These are phyloP conservation scores for Pseudogymnoascus sp. DNA, from an alignment of 2,329 filamentous ascomycete genomes.

Conservation along the genomic window DNA sequence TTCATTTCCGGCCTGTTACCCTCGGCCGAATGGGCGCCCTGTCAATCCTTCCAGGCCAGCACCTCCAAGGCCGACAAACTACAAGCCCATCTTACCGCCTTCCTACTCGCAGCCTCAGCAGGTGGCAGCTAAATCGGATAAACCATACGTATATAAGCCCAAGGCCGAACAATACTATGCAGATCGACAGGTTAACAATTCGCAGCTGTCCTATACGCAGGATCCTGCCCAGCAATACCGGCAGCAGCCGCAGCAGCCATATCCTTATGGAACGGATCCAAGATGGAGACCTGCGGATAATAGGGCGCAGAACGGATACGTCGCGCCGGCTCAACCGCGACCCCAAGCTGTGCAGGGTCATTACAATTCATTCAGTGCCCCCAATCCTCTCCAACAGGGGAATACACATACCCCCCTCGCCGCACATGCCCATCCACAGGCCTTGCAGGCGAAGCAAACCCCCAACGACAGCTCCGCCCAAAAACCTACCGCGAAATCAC, in stretches of 20 bases:
- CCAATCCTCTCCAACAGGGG: background rate
- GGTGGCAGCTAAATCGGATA: constrained; percentile 29
- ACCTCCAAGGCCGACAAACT: constrained; percentile 18
- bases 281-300: constrained; percentile 14
- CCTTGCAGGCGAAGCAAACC: background rate
- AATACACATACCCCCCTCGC: background rate
- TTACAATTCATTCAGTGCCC: background rate
- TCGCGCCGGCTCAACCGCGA: background rate
- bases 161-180: constrained; percentile 21
- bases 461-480: background rate
- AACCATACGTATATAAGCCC: constrained; percentile 47
- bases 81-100: constrained; percentile 16
- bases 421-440: background rate
- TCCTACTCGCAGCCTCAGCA: background rate
- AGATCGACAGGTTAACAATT: constrained; percentile 26
- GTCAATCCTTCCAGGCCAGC: constrained; percentile 26
- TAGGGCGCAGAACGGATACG: background rate
- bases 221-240: constrained; percentile 14
- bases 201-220: constrained; percentile 27
- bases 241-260: constrained; percentile 14
- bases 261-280: constrained; percentile 26
- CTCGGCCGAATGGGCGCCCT: constrained; percentile 16
- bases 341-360: background rate
- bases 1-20: constrained; percentile 27
- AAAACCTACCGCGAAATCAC: background rate